Base-by-base conservation (phyloP, 1,284 basidiomycete genomes). In the Cutaneotrichosporon sp. region DNA sequence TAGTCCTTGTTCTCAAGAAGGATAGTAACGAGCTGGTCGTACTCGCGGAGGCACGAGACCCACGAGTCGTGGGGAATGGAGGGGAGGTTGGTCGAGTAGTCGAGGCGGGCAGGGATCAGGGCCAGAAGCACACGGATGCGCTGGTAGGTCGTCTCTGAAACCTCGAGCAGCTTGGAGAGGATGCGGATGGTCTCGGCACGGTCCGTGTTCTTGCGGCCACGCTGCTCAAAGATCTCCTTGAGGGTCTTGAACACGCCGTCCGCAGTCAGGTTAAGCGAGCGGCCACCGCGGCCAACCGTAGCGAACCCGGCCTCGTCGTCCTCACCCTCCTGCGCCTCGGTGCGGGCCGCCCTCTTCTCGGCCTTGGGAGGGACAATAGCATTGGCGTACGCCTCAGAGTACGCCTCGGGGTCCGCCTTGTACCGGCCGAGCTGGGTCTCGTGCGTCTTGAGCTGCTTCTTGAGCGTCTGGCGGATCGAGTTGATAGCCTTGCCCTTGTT, bases 161-260 rank as follows among this genome's bases (percentile, higher is more conserved):
- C 90, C 70, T 89, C 88, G 34, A 96, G 85, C n/a, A 98, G 85
- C 75, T 90, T 89, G 76, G 91, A 88, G 22, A 99, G 85, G 65
- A 93, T 92, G 65, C 88, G 87, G 70, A 97, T 92, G 84, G 98
- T 96, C 81, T 98, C 95, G 51, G 86, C 86, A 67, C 97, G 89
- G 81, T 99, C 95, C 58, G 97, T 99, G 82, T 96, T 96, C 92
- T 99, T 99, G 81, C 94, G 92, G 36, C 97, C 97, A 70, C 97
- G 88, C 55, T 92, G 92, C 76, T 99, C 97, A 77, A 97, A 89
- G 51, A 99, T 89, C 51, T 89, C 86, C 72, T 92, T 89, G 34
- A 99, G 86, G 69, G 89, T 91, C 83, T 97, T 97, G 85, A 95
- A 94, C 71, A 99, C 90, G 56, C 88, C 87, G 65, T 98, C 96